Base-by-base conservation (phyloP, 768 basidiomycete species). In the Favolaschia claudopus region DNA sequence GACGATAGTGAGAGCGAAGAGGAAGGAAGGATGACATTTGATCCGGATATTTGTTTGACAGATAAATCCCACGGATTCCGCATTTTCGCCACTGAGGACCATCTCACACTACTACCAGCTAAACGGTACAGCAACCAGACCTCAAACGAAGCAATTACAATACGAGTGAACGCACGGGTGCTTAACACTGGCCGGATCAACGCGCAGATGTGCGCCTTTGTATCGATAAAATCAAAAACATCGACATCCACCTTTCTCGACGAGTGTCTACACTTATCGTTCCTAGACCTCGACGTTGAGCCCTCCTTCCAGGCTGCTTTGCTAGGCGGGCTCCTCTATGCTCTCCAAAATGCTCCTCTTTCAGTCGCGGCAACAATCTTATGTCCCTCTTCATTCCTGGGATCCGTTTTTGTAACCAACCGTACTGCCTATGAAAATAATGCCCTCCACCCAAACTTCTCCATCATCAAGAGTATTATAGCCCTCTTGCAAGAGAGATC, bases 31-130 rank as follows among this genome's bases (percentile, higher is more conserved):
- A 15, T 39, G 27, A 52, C 38, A 3, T 55, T 55, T 55, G 54
- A 55, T 47, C 44, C 54, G 36, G 8, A 10, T 4, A 31, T 38
- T 25, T 20, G 54, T 1, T 34, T 55, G 25, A 45, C 53, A 19
- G 42, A 36, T 20, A 6, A 27, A 4, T 55, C 53, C 2, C 32
- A 55, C 34, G 53, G 53, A 2, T 55, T 44, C 40, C 42, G 53
- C 27, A 45, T 55, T 14, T 55, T 55, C 17, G 53, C 53, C 29
- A 34, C 34, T 7, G 53, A 55, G 9, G 53, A 28, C 9, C 42
- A 44, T 34, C 33, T 24, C 20, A 55, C 10, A 17, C 2, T 25
- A 20, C 19, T 38, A 9, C 24, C 44, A 22, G 42, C 54, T 13
- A 54, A 54, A 36, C 52, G 33, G 3, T 44, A 33, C 19, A 1